phyloP scores from a whole-genome alignment of 108 stramenopile genomes.

The Discostella pseudostelligera region DNA sequence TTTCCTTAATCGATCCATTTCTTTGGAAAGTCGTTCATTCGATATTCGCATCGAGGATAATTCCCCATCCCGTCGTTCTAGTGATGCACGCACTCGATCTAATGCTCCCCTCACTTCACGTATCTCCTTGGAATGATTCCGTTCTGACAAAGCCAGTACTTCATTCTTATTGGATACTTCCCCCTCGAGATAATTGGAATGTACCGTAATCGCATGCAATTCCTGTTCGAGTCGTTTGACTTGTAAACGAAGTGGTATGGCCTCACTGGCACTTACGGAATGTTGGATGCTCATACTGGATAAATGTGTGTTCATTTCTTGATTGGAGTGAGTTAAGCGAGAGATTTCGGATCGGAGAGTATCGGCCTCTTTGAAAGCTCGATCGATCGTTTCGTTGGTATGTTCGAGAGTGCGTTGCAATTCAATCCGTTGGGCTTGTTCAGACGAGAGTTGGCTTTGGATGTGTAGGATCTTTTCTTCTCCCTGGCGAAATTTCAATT shows the following conservation, averaged over 20 bases:
- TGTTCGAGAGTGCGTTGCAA: background rate
- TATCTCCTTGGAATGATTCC: conserved; percentile 41
- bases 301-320: conserved; percentile 42
- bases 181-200: conserved; percentile 66
- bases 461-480: background rate
- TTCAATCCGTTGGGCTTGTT: background rate
- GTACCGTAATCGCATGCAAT: conserved; percentile 59
- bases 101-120: conserved; percentile 37
- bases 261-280: conserved; percentile 56
- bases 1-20: conserved; percentile 45
- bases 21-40: conserved; percentile 32
- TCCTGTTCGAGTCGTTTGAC: conserved; percentile 67
- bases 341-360: conserved; percentile 13
- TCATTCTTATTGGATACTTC: conserved; percentile 52
- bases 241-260: conserved; percentile 69
- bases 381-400: background rate
- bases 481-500: background rate
- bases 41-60: conserved; percentile 26
- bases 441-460: background rate
- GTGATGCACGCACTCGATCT: conserved; percentile 30
- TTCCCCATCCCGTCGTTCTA: conserved; percentile 42
- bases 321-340: conserved; percentile 62
- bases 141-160: conserved; percentile 33
- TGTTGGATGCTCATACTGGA: conserved; percentile 50
- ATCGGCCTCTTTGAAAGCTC: conserved; percentile 12